Conservation (phyloP, 306 rosid species). For the Malus asiatica region DNA sequence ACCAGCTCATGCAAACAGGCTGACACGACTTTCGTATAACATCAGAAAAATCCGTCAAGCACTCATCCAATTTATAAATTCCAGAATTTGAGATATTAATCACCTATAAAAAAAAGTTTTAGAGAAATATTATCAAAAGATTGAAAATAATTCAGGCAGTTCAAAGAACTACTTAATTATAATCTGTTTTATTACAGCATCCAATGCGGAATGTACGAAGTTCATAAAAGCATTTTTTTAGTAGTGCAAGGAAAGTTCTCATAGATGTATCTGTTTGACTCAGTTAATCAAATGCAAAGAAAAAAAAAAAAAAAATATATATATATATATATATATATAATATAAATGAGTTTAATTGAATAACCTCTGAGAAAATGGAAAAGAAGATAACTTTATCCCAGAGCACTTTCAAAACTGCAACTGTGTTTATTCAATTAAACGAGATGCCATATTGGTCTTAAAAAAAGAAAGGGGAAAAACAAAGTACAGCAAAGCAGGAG, state of each 20-base stretch:
- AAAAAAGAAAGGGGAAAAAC: background rate
- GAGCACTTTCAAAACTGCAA: slow-evolving; percentile 3
- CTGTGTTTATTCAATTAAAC: slow-evolving; percentile 7
- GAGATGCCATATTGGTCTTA: slow-evolving; percentile 6
- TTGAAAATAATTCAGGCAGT: background rate
- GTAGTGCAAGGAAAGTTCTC: background rate
- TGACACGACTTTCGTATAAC: slow-evolving; percentile 47
- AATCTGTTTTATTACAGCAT: background rate
- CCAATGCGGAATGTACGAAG: background rate
- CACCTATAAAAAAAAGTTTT: slow-evolving; percentile 45
- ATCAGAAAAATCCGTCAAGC: slow-evolving; percentile 46
- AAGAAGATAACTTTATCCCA: background rate
- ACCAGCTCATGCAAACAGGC: slow-evolving; percentile 64
- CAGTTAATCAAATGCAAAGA: background rate
- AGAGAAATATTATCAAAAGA: background rate
- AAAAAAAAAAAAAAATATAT: background rate
- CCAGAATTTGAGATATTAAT: slow-evolving; percentile 38
- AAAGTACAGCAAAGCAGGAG: slow-evolving; percentile 13
- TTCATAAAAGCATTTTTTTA: background rate
- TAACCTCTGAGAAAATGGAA: background rate
- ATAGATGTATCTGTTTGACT: background rate
- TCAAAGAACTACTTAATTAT: background rate
- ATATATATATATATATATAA: no score
- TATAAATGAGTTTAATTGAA: no score
- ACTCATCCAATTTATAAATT: slow-evolving; percentile 34